phyloP scores from a whole-genome alignment of 2,329 filamentous ascomycete species.

The Ophiocordyceps camponoti-floridani region DNA sequence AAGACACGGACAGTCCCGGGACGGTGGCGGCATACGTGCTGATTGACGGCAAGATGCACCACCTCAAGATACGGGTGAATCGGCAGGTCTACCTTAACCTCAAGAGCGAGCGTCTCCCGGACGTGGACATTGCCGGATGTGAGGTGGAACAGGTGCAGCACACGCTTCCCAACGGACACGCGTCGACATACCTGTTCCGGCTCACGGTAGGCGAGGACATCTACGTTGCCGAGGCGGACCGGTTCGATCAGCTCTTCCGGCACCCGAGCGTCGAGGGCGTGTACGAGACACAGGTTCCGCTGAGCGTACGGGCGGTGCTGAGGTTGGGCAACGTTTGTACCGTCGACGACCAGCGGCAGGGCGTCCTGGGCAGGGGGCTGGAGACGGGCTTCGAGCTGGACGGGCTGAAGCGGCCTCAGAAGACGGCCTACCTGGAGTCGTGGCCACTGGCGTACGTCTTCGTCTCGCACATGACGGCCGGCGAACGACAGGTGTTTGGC shows the following conservation, averaged over 20 bases:
- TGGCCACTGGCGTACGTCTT: slow-evolving; percentile 71
- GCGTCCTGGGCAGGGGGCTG: slow-evolving; percentile 79
- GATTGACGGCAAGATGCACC: slow-evolving; percentile 83
- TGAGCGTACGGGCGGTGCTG: slow-evolving; percentile 73
- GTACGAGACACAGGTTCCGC: slow-evolving; percentile 83
- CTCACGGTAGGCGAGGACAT: slow-evolving; percentile 76
- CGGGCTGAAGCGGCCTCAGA: slow-evolving; percentile 49
- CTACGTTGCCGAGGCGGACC: slow-evolving; percentile 71
- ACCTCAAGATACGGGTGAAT: slow-evolving; percentile 74
- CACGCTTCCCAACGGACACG: slow-evolving; percentile 85
- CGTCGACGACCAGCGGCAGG: slow-evolving; percentile 78
- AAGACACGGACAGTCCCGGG: slow-evolving; percentile 66
- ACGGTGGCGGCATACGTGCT: slow-evolving; percentile 78
- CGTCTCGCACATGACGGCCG: slow-evolving; percentile 79
- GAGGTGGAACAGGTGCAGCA: slow-evolving; percentile 85
- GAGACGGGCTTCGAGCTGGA: slow-evolving; percentile 86
- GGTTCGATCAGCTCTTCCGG: slow-evolving; percentile 68
- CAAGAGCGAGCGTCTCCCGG: slow-evolving; percentile 70
- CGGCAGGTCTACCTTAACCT: slow-evolving; percentile 84
- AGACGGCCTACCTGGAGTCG: slow-evolving; percentile 57
- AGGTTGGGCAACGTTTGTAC: slow-evolving; percentile 83
- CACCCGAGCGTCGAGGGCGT: slow-evolving; percentile 93
- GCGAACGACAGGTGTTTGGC: slow-evolving; percentile 84
- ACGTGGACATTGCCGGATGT: slow-evolving; percentile 73
- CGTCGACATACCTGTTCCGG: slow-evolving; percentile 87